Base-by-base conservation (phyloP, 2,329 filamentous ascomycete species). In the Colletotrichum horii region DNA sequence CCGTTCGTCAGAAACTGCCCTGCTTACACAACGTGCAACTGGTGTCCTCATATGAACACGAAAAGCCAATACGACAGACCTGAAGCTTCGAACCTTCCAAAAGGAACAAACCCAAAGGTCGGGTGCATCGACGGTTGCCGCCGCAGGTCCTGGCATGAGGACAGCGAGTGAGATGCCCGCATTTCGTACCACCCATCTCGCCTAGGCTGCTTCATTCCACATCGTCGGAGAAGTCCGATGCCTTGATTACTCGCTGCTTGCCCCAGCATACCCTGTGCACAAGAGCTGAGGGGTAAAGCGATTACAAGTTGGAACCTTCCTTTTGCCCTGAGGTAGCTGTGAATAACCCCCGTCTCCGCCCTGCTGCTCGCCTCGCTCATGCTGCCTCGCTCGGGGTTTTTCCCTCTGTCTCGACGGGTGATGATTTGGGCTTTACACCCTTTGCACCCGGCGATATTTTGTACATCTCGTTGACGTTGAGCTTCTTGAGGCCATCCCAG, bases 401-500 rank as follows among this genome's bases (percentile, higher is more conserved):
- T 32, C n/a, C n/a, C n/a, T 26, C 58, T n/a, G 26, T 48, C 19
- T 65, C 58, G 24, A 28, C 8, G 12, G 36, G 56, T 2, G n/a
- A 15, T 48, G 30, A 24, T 36, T 61, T 62, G 14, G 56, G 28
- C 58, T 66, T 66, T 19, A 72, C 66, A 12, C 56, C 68, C 58
- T 66, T 66, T 15, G 75, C 66, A 12, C 67, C 68, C 11, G 76
- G 64, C 61, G 70, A 56, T 8, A 79, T 78, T 72, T 87, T 87
- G 81, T 94, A 94, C 28, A 96, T 89, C 83, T 95, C 94, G 72
- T 93, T 91, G 52, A 97, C 84, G 83, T 97, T 97, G 85, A 93
- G 96, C 78, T 92, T 91, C 85, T 95, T 96, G 76, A 96, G 87
- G 62, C 88, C 87, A 66, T 95, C 93, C 88, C 93, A 97, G 80